Conservation (phyloP, 2,329 filamentous ascomycete genomes). For the Alternaria viburni region DNA sequence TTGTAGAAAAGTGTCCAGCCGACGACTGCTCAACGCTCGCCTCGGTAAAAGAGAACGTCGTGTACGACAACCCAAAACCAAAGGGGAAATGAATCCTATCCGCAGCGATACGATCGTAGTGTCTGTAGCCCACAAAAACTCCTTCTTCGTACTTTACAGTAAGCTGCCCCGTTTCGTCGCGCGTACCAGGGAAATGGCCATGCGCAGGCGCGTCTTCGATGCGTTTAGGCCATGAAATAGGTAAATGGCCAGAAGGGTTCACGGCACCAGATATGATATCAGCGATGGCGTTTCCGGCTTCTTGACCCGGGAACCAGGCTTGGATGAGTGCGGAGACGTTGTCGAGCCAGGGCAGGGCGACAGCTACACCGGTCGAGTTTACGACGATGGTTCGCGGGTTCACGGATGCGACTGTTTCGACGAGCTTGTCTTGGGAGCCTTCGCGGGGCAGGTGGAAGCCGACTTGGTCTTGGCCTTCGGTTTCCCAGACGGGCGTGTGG, state of each 20-base stretch:
- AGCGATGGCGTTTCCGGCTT: slow-evolving; percentile 51
- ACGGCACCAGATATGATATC: slow-evolving; percentile 50
- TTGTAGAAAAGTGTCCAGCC: slow-evolving; percentile 42
- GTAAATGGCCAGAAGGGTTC: slow-evolving; percentile 49
- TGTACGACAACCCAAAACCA: slow-evolving; percentile 49
- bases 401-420: slow-evolving; percentile 67
- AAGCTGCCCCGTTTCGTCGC: slow-evolving; percentile 60
- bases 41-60: slow-evolving; percentile 53
- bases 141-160: slow-evolving; percentile 65
- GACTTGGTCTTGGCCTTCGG: slow-evolving; percentile 69
- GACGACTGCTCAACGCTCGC: slow-evolving; percentile 67
- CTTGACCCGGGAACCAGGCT: slow-evolving; percentile 53
- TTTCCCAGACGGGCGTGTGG: slow-evolving; percentile 45
- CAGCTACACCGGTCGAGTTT: slow-evolving; percentile 78
- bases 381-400: slow-evolving; percentile 76
- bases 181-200: slow-evolving; percentile 49
- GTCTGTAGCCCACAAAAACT: slow-evolving; percentile 62
- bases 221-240: slow-evolving; percentile 48
- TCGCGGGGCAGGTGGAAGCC: slow-evolving; percentile 60
- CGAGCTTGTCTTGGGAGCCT: slow-evolving; percentile 67
- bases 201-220: slow-evolving; percentile 46
- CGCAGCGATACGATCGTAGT: slow-evolving; percentile 63
- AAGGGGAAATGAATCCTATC: slow-evolving; percentile 59
- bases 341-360: slow-evolving; percentile 71
- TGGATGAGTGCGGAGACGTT: slow-evolving; percentile 48